A percentile compares a stretch with the other conserved stretches of the same genome.
Conservation (phyloP, 768 basidiomycete genomes). For the Dictyophora rubrovolvata region DNA sequence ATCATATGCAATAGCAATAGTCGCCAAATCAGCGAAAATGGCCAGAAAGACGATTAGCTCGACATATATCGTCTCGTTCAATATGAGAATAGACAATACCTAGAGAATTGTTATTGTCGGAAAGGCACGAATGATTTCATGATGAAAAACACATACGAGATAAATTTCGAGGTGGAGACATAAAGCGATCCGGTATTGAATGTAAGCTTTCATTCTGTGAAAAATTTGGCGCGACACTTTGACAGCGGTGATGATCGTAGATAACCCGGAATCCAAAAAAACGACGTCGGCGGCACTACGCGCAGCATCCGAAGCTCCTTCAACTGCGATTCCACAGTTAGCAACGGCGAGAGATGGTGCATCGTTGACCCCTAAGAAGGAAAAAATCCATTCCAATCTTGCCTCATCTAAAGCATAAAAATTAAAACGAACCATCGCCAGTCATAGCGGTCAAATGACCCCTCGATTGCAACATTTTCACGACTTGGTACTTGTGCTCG, state of each 20-base stretch:
- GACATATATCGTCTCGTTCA: conserved; percentile 37
- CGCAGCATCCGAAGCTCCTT: conserved; percentile 34
- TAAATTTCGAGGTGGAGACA: conserved; percentile 39
- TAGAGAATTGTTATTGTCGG: neutral
- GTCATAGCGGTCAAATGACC: conserved; percentile 36
- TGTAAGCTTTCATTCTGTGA: conserved; percentile 35
- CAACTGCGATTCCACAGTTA: conserved; percentile 31
- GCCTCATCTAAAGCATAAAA: neutral
- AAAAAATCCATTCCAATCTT: neutral
- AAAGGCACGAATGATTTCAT: neutral
- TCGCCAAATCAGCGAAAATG: conserved; percentile 36
- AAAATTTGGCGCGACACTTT: conserved; percentile 41
- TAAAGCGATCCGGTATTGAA: conserved; percentile 36
- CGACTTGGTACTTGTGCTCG: conserved; percentile 31
- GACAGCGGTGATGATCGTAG: conserved; percentile 33
- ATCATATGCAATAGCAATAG: conserved; percentile 41
- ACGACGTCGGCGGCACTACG: conserved; percentile 34
- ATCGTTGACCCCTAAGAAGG: conserved; percentile 4
- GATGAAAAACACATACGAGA: conserved; percentile 16
- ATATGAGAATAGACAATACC: conserved; percentile 33
- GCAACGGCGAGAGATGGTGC: conserved; percentile 14
- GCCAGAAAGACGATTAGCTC: conserved; percentile 37
- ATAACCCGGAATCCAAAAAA: conserved; percentile 34
- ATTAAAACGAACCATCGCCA: conserved; percentile 22
- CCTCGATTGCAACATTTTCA: conserved; percentile 29